A percentile compares a stretch with the other conserved stretches of the same genome.
These are phyloP conservation scores for Aquilaria sinensis DNA, from an alignment of 345 rosid species.

Conservation along the genomic window DNA sequence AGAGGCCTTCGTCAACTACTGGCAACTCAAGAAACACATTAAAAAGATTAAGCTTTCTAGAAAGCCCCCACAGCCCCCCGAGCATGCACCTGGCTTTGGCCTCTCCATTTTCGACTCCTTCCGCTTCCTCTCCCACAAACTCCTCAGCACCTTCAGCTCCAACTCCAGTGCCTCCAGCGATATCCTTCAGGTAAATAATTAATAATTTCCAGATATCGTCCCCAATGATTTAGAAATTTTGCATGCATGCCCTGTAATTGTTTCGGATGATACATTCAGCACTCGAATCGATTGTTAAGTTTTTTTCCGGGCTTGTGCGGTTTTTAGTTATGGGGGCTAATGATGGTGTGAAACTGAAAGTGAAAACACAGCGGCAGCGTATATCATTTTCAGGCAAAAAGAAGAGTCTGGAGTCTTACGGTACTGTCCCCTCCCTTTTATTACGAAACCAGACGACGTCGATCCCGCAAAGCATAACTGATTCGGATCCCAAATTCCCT, in stretches of 20 bases:
- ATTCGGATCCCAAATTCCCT: constrained; percentile 7
- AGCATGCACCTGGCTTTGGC: constrained; percentile 30
- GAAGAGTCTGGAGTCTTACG: neutral
- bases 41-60: constrained; percentile 65
- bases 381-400: constrained; percentile 16
- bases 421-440: too few species aligned
- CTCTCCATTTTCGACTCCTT: constrained; percentile 53
- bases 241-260: neutral
- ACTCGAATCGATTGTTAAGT: neutral
- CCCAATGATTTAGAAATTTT: neutral
- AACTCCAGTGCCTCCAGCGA: constrained; percentile 20
- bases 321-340: too few species aligned
- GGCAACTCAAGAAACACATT: constrained; percentile 81
- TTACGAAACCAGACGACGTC: too few species aligned
- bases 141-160: constrained; percentile 19
- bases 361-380: neutral
- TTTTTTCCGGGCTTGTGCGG: neutral
- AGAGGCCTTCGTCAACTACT: constrained; percentile 86
- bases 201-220: neutral
- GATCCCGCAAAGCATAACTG: neutral
- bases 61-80: constrained; percentile 30
- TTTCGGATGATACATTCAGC: too few species aligned
- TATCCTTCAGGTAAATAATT: constrained; percentile 57
- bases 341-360: neutral
- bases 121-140: constrained; percentile 31